Evolutionary conservation across 257 asterid species (phyloP), one percentile per base, ranked within the genome.

Genomic region (Echium plantagineum): DNA sequence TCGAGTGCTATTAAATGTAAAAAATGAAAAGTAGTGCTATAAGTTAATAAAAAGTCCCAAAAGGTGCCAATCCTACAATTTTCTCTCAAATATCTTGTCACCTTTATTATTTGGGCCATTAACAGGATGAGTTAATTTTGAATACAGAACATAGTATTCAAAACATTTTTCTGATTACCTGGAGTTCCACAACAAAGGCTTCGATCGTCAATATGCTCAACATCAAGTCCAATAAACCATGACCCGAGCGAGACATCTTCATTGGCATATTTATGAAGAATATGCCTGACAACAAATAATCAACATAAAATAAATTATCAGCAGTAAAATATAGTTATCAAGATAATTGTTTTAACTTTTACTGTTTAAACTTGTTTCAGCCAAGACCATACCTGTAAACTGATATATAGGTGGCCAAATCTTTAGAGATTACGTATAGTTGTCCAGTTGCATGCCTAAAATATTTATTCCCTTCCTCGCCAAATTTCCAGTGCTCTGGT

Each of bases 391-490:
- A 85, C 94, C 90, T 48, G 69, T 85, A 82, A 42, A 75, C 73
- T 31, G 94, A 85, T 24, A 86, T 71, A 35, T 69, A 83, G 38
- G 82, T 74, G 3, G 86, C 89, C 85, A 86, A 69, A 63, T 81
- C 89, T 63, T 83, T 81, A 54, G 91, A 83, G 75, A 83, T 77
- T 19, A 81, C 88, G 66, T 83, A 85, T 67, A 85, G 72, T 70
- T 85, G 91, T 55, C 89, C 94, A 2, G 93, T 85, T 64, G 95
- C 93, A 69, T 83, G 93, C 72, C 93, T 75, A 66, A 86, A 86
- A 56, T 86, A 86, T 74, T 86, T 86, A 70, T 83, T 86, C 57
- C 93, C 85, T 42, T 77, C 86, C 69, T 83, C 88, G 1, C 90
- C 90, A 58, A 85, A 85, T 75, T 85, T 85, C 85, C 88, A 85